These are phyloP conservation scores for Diaporthe citrichinensis DNA, from an alignment of 2,329 filamentous ascomycete genomes.

Conservation along the genomic window DNA sequence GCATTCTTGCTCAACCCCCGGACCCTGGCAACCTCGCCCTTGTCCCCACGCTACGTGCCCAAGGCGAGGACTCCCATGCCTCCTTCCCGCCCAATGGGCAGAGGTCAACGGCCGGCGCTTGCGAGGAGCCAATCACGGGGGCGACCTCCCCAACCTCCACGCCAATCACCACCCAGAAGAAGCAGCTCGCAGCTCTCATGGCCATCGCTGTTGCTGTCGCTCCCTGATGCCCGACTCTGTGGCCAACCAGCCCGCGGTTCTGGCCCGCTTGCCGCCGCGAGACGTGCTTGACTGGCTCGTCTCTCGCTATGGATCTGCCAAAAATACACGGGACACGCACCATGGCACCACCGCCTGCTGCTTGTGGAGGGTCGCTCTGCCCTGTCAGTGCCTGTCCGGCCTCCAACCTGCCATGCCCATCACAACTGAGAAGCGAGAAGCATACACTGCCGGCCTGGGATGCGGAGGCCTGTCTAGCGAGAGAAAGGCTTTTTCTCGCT, in stretches of 20 bases:
- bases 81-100: slow-evolving; percentile 34
- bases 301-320: slow-evolving; percentile 44
- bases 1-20: slow-evolving; percentile 27
- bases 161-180: slow-evolving; percentile 39
- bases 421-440: slow-evolving; percentile 26
- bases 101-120: slow-evolving; percentile 40
- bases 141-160: slow-evolving; percentile 18
- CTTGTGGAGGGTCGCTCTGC: slow-evolving; percentile 38
- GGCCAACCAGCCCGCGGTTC: slow-evolving; percentile 51
- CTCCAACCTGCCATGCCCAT: slow-evolving; percentile 31
- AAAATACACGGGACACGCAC: slow-evolving; percentile 46
- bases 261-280: slow-evolving; percentile 48
- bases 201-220: slow-evolving; percentile 28
- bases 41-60: slow-evolving; percentile 36
- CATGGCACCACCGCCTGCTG: slow-evolving; percentile 33
- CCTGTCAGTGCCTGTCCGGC: slow-evolving; percentile 34
- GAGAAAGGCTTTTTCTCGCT: not conserved
- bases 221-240: slow-evolving; percentile 41
- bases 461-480: slow-evolving; percentile 34
- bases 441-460: slow-evolving; percentile 37
- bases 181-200: slow-evolving; percentile 35
- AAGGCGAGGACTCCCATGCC: slow-evolving; percentile 38
- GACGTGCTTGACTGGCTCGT: slow-evolving; percentile 33
- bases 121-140: slow-evolving; percentile 36
- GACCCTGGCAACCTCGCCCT: slow-evolving; percentile 32